Evolutionary conservation across 768 basidiomycete genomes (phyloP).

Genomic region (Lepiota brunneoincarnata): DNA sequence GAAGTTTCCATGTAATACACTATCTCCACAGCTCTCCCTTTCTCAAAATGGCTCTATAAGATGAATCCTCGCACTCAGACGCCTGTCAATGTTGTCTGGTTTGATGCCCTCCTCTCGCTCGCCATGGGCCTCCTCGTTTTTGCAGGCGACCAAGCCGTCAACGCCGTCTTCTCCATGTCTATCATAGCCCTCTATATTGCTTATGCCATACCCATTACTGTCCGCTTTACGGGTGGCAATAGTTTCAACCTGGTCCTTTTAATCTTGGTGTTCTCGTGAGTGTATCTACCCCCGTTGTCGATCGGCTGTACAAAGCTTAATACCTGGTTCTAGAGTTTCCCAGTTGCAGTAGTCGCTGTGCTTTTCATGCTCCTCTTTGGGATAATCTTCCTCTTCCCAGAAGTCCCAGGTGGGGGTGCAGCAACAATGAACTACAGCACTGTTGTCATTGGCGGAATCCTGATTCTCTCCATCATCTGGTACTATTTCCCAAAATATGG

Average conservation of each 20-base stretch:
- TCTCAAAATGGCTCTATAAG: constrained; percentile 58
- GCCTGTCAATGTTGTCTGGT: constrained; percentile 60
- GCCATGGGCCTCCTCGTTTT: constrained; percentile 59
- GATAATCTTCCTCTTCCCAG: constrained; percentile 65
- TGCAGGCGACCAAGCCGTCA: constrained; percentile 56
- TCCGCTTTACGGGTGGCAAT: constrained; percentile 45
- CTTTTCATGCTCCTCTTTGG: constrained; percentile 67
- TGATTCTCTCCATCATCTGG: constrained; percentile 58
- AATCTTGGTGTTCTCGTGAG: constrained; percentile 38
- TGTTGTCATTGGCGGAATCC: constrained; percentile 62
- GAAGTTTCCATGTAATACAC: neutral
- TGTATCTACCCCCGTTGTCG: neutral
- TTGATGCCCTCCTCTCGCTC: constrained; percentile 42
- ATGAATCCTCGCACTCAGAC: constrained; percentile 55
- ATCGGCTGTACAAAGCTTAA: too few species aligned
- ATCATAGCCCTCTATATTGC: constrained; percentile 46
- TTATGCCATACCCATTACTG: constrained; percentile 53
- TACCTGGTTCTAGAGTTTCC: constrained; percentile 57
- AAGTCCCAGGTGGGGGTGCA: constrained; percentile 43
- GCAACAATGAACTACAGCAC: constrained; percentile 71
- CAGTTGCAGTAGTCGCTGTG: constrained; percentile 55
- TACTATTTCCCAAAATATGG: constrained; percentile 75
- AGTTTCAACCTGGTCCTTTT: constrained; percentile 58
- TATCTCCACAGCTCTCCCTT: constrained; percentile 45
- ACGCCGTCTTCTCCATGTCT: constrained; percentile 53